These are phyloP conservation scores for Isoetes engelmannii DNA, from an alignment of 83 land plant genomes.

Conservation along the genomic window DNA sequence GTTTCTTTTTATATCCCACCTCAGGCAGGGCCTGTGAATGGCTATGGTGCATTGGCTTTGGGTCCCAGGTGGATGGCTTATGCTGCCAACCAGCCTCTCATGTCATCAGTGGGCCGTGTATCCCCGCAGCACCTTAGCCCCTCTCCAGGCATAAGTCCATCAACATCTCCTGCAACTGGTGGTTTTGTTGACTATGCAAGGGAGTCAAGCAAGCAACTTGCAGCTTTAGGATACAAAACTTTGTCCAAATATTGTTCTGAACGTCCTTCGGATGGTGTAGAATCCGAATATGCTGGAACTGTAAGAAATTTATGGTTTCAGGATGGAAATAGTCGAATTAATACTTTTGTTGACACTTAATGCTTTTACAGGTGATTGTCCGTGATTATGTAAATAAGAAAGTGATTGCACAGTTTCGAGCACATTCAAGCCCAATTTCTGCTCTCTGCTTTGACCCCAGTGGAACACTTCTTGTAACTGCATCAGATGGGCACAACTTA, in stretches of 20 bases:
- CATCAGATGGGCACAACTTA: conserved; percentile 87
- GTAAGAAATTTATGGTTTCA: conserved; percentile 33
- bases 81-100: conserved; percentile 9
- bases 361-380: conserved; percentile 65
- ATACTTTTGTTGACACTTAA: conserved; percentile 1
- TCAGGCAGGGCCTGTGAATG: neutral
- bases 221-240: neutral
- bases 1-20: neutral
- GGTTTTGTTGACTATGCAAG: conserved; percentile 9
- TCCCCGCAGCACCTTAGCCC: conserved; percentile 9
- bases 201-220: conserved; percentile 11
- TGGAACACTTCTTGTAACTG: conserved; percentile 88
- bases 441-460: conserved; percentile 95
- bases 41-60: conserved; percentile 10
- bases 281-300: conserved; percentile 69
- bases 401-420: conserved; percentile 77
- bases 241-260: conserved; percentile 15
- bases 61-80: conserved; percentile 16
- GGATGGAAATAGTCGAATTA: neutral
- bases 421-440: conserved; percentile 80
- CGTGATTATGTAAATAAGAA: conserved; percentile 67
- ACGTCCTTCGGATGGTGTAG: conserved; percentile 14
- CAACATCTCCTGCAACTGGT: conserved; percentile 5
- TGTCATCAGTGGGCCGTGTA: conserved; percentile 15
- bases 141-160: conserved; percentile 2